Evolutionary conservation across 768 basidiomycete species (phyloP), one percentile per base, ranked within the genome.

Genomic region (Suillus placidus): DNA sequence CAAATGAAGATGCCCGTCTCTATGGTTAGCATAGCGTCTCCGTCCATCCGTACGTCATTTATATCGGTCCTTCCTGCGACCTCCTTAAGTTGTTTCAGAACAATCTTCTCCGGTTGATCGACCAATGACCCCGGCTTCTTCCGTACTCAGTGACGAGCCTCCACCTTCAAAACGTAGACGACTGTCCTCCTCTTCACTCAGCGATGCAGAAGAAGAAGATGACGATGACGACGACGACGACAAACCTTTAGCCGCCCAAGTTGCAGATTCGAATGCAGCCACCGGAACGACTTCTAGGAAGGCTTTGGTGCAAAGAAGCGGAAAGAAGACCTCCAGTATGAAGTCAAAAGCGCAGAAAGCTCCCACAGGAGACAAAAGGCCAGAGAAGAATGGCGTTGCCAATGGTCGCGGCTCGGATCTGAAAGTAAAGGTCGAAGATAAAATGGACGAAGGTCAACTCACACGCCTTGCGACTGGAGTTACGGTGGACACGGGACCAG

Each of bases 381-480:
- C 74, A 13, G 78, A 78, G 32, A 75, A 81, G 74, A 77, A 74
- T 37, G 72, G 77, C 26, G 14, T 68, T 77, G 80, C 74, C 20
- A 85, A 86, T 63, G 85, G 84, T 26, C 83, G 82, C 60, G 80
- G 82, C 30, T 79, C 80, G 51, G 85, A 83, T 26, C 64, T 83
- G 7, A 84, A 82, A 68, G 80, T 91, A 67, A 93, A 92, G 72
- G 74, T 89, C 2, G 93, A 94, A 74, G 93, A 91, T 57, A 88
- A 87, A 74, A 85, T 94, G 84, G 90, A 93, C 58, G 91, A 91
- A 71, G 82, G 84, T 37, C 91, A 94, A 73, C 77, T 94, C 20
- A 87, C 85, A 56, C 85, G 93, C 47, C 82, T 96, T 62, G 90
- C 89, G 18, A 92, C 90, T 18, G 93, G 93, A 35, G 88, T 93